Evolutionary conservation across 2,329 filamentous ascomycete species (phyloP), one percentile per base, ranked within the genome.

Genomic region (Aspergillus sp.): DNA sequence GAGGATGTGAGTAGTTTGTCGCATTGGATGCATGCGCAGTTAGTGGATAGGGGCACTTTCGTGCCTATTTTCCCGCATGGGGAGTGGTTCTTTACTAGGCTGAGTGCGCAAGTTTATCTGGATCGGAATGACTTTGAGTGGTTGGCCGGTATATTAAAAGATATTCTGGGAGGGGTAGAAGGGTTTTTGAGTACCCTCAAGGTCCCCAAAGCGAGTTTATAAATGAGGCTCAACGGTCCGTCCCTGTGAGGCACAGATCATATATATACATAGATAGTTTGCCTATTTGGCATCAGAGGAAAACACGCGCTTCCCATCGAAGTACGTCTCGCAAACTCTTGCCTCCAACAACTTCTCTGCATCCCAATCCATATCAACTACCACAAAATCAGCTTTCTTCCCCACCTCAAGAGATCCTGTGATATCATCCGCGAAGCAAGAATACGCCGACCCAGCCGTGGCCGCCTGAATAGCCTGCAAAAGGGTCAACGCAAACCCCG

Each of bases 81-180:
- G 0, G 82, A 82, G 0, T 80, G 80, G 53, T 83, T 87, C 70
- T 96, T 89, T 89, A 79, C 82, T 0, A 79, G 93, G 49, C 68
- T 96, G 48, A 92, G 89, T 69, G 90, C 85, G 14, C 92, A 96
- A 79, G 83, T 95, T 0, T 98, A 95, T 70, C 75, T 97, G n/a
- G 90, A 91, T 25, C 71, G 88, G 62, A 80, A 81, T 12, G 92
- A 97, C 73, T 96, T 95, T 68, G 84, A 88, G 70, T 90, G 84
- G 83, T 82, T 83, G 4, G 90, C 81, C 0, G 69, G 78, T 51
- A 77, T 82, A 8, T 72, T 95, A 66, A 82, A 84, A 69, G 76
- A 78, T 35, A 64, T 90, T 5, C 86, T 82, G 66, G 77, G 78
- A 43, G 75, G 81, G 63, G 81, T 83, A 33, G 76, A 72, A 47